These are phyloP conservation scores for Pseudomicrostroma phylloplanum DNA, from an alignment of 1,284 basidiomycete genomes.

Conservation along the genomic window DNA sequence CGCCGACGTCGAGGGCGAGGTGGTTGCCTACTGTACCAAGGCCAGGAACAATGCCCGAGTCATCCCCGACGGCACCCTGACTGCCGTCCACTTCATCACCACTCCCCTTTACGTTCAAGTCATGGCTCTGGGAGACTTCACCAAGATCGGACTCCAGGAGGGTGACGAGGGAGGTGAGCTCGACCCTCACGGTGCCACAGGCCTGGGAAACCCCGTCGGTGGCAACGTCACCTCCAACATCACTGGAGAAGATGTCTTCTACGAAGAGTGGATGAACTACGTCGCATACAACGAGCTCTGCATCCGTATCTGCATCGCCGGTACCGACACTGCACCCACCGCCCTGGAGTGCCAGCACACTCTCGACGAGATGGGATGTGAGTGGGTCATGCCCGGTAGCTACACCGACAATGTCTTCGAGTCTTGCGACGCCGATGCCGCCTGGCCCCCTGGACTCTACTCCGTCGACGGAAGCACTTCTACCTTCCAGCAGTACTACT, in stretches of 20 bases:
- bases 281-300: conserved; percentile 42
- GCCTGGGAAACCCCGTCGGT: conserved; percentile 56
- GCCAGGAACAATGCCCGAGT: conserved; percentile 49
- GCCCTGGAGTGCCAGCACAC: conserved; percentile 45
- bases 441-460: conserved; percentile 49
- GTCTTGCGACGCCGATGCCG: conserved; percentile 48
- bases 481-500: conserved; percentile 46
- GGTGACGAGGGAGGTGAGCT: conserved; percentile 48
- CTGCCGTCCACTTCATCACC: conserved; percentile 47
- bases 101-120: conserved; percentile 54
- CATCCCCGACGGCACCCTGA: conserved; percentile 49
- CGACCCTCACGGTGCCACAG: conserved; percentile 49
- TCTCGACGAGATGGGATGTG: conserved; percentile 48
- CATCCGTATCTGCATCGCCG: conserved; percentile 50
- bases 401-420: conserved; percentile 42
- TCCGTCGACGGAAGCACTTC: conserved; percentile 37
- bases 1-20: conserved; percentile 63
- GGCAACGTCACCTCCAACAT: conserved; percentile 57
- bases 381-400: conserved; percentile 52
- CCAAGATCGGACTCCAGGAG: conserved; percentile 38
- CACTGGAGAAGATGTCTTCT: conserved; percentile 54
- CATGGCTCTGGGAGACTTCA: conserved; percentile 52
- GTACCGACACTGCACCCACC: conserved; percentile 33
- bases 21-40: conserved; percentile 68
- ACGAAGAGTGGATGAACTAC: conserved; percentile 57